These are phyloP conservation scores for Tolypocladium pustulatum DNA, from an alignment of 2,329 filamentous ascomycete genomes.

Conservation along the genomic window DNA sequence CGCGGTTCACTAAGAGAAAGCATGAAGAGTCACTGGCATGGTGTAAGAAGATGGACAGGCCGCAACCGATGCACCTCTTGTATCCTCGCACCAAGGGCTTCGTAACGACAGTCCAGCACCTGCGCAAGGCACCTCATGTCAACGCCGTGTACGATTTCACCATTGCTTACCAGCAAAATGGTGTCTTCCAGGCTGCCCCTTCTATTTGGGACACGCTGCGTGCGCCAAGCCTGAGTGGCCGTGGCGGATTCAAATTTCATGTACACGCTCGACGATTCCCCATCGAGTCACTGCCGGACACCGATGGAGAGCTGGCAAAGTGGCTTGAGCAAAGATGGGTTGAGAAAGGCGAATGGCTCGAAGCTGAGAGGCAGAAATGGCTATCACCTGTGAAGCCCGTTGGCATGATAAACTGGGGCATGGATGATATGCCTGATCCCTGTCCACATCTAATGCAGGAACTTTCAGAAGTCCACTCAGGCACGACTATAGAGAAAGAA, in stretches of 20 bases:
- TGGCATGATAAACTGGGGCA: background rate
- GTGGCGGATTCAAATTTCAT: constrained; percentile 35
- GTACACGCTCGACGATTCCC: constrained; percentile 37
- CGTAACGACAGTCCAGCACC: constrained; percentile 45
- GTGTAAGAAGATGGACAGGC: constrained; percentile 38
- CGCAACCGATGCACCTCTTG: constrained; percentile 45
- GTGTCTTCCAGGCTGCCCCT: constrained; percentile 33
- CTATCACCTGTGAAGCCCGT: background rate
- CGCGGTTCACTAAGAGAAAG: constrained; percentile 44
- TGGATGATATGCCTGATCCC: background rate
- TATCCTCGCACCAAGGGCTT: constrained; percentile 53
- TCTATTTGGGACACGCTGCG: constrained; percentile 43
- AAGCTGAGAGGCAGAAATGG: constrained; percentile 16
- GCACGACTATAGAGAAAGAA: background rate
- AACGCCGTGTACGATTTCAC: constrained; percentile 46
- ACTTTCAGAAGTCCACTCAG: background rate
- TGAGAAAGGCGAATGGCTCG: constrained; percentile 41
- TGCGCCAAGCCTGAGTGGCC: constrained; percentile 24
- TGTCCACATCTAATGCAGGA: background rate
- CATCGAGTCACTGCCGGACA: constrained; percentile 34
- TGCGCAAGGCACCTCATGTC: constrained; percentile 38
- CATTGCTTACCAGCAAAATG: constrained; percentile 38
- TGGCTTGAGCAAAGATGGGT: constrained; percentile 45
- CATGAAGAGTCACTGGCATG: constrained; percentile 38
- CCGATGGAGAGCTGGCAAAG: constrained; percentile 35